These are phyloP conservation scores for Dendrobium catenatum DNA, from an alignment of 106 monocot genomes.

Conservation along the genomic window DNA sequence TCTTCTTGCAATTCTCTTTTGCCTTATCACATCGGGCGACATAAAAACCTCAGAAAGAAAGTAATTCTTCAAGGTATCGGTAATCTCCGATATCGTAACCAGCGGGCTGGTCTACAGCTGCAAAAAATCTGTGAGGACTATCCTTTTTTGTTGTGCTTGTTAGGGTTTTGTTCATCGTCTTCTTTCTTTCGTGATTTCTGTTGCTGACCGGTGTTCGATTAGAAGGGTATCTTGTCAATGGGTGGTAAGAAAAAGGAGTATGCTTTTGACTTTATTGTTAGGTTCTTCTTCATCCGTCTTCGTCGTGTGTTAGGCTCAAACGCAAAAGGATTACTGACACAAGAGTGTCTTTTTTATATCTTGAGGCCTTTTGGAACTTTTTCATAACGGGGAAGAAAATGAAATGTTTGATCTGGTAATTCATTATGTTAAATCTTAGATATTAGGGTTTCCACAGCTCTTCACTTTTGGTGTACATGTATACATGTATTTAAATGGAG, in stretches of 20 bases:
- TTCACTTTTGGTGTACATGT: neutral
- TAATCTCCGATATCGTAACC: conserved; percentile 4
- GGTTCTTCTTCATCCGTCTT: neutral
- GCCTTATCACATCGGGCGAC: neutral
- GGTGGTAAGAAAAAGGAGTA: neutral
- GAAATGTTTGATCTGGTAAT: neutral
- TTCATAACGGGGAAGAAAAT: neutral
- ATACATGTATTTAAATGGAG: neutral
- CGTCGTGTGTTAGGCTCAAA: neutral
- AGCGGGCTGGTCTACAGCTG: neutral
- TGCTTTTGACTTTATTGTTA: neutral
- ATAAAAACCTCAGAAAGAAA: neutral
- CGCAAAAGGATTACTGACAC: neutral
- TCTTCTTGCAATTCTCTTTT: neutral
- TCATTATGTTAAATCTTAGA: neutral
- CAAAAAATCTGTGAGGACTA: neutral
- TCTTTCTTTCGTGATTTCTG: neutral
- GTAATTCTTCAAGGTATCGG: neutral
- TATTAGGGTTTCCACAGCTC: neutral
- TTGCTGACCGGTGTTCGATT: neutral
- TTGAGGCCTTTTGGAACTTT: neutral
- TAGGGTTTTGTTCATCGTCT: conserved; percentile 7
- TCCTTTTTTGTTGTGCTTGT: neutral
- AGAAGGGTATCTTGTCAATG: neutral
- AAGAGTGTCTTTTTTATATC: neutral